Evolutionary conservation across 257 asterid genomes (phyloP).

Genomic region (Fraxinus americana): DNA sequence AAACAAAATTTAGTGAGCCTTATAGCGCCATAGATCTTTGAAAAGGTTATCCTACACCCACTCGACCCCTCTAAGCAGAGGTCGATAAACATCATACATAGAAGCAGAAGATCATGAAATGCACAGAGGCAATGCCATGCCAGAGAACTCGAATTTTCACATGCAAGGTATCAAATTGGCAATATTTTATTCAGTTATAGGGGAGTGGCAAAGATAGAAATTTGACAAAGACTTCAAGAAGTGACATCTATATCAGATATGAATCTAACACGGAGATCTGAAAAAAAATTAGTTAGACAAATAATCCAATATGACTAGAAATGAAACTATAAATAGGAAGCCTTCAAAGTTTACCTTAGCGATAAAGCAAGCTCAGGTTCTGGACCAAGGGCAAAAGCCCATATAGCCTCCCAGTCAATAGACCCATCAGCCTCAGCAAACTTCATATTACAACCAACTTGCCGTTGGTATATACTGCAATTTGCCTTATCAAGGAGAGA

Average conservation of each 20-base stretch:
- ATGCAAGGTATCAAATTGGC: conserved; percentile 14
- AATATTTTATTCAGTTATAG: neutral
- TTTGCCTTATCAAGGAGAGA: conserved; percentile 67
- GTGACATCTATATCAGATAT: neutral
- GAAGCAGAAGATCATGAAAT: neutral
- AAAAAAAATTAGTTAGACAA: conserved; percentile 4
- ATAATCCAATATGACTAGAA: conserved; percentile 16
- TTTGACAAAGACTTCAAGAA: conserved; percentile 5
- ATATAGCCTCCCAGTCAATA: conserved; percentile 91
- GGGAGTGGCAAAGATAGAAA: neutral
- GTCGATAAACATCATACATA: neutral
- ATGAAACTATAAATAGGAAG: conserved; percentile 6
- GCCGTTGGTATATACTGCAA: conserved; percentile 40
- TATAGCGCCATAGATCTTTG: neutral
- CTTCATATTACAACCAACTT: conserved; percentile 41
- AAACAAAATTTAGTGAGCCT: neutral
- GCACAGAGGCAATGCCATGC: neutral
- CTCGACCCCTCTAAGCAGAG: neutral
- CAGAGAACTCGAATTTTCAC: conserved; percentile 4
- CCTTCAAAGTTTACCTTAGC: conserved; percentile 52
- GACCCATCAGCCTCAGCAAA: conserved; percentile 33
- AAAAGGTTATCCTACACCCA: neutral
- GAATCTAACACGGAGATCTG: neutral
- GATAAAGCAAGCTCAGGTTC: conserved; percentile 95
- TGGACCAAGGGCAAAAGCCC: conserved; percentile 98